These are phyloP conservation scores for Penicillium thymicola DNA, from an alignment of 2,329 filamentous ascomycete species.

Conservation along the genomic window DNA sequence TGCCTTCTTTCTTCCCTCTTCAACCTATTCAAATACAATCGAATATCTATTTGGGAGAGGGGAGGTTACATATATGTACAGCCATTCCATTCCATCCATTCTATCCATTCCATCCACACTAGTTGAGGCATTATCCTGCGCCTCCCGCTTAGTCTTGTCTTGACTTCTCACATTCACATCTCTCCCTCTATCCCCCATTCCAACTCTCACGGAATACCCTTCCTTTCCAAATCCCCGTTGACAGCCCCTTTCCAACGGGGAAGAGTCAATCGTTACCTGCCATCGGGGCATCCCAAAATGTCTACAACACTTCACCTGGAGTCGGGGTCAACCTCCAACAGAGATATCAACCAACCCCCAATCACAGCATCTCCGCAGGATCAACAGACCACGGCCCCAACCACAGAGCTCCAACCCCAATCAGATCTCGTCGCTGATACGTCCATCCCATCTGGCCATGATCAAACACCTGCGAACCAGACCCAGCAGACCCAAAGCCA, in stretches of 20 bases:
- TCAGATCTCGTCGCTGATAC: conserved; percentile 12
- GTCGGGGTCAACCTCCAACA: conserved; percentile 20
- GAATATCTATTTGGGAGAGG: background rate
- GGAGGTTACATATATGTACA: background rate
- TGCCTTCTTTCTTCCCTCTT: conserved; percentile 2
- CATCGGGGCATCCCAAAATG: conserved; percentile 19
- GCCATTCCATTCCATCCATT: background rate
- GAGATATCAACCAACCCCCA: conserved; percentile 11
- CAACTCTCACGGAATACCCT: background rate
- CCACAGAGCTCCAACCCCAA: conserved; percentile 1
- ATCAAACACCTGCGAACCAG: conserved; percentile 8
- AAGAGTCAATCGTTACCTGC: conserved; percentile 15
- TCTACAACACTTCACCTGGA: conserved; percentile 25
- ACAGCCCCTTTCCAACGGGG: background rate
- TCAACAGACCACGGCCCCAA: conserved; percentile 7
- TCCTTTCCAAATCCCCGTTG: background rate
- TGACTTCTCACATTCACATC: conserved; percentile 24
- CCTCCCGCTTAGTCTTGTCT: conserved; percentile 15
- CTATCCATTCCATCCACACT: conserved; percentile 2
- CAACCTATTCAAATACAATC: background rate
- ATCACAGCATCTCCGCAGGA: conserved; percentile 14
- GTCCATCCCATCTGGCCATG: conserved; percentile 9
- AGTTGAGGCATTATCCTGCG: conserved; percentile 13
- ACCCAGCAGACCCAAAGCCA: conserved; percentile 18
- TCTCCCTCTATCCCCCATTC: conserved; percentile 5